These are phyloP conservation scores for Entophlyctis luteolus DNA, from an alignment of 192 early-diverging fungal genomes.

Conservation along the genomic window DNA sequence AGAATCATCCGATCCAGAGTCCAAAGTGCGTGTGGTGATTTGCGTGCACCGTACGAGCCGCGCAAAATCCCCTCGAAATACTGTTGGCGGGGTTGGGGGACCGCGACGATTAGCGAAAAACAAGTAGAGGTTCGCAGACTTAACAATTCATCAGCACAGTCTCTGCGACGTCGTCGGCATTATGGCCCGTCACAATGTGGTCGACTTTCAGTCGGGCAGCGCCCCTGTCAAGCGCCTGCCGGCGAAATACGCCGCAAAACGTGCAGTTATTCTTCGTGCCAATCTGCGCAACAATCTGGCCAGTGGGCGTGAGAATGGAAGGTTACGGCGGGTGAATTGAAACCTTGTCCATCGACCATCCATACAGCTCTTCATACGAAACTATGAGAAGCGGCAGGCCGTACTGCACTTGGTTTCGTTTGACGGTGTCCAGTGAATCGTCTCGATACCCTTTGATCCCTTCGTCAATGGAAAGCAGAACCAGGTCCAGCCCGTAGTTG, in stretches of 20 bases:
- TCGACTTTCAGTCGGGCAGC: conserved; percentile 84
- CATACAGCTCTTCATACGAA: conserved; percentile 91
- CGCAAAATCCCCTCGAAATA: conserved; percentile 90
- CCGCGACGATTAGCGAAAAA: background rate
- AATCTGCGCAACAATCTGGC: conserved; percentile 80
- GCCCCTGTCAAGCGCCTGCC: conserved; percentile 94
- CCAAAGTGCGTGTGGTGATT: conserved; percentile 77
- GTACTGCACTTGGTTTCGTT: conserved; percentile 92
- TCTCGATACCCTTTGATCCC: conserved; percentile 97
- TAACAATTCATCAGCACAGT: conserved; percentile 96
- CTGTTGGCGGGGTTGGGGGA: conserved; percentile 36
- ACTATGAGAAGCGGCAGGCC: conserved; percentile 88
- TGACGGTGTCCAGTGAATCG: conserved; percentile 96
- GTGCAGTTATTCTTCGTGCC: conserved; percentile 98
- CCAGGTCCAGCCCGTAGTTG: conserved; percentile 85
- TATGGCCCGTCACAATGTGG: conserved; percentile 98
- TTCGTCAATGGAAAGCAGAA: conserved; percentile 92
- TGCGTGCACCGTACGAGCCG: conserved; percentile 88
- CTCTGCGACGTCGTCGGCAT: conserved; percentile 98
- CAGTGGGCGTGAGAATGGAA: background rate
- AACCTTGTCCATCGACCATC: conserved; percentile 94
- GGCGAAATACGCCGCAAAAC: conserved; percentile 96
- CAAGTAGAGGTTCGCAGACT: background rate
- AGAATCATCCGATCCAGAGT: conserved; percentile 3
- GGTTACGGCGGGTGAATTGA: background rate